Percentiles rank a stretch among this genome's conserved stretches.
Evolutionary conservation across 768 basidiomycete species (phyloP).

Genomic region (Hericium rajendrae): DNA sequence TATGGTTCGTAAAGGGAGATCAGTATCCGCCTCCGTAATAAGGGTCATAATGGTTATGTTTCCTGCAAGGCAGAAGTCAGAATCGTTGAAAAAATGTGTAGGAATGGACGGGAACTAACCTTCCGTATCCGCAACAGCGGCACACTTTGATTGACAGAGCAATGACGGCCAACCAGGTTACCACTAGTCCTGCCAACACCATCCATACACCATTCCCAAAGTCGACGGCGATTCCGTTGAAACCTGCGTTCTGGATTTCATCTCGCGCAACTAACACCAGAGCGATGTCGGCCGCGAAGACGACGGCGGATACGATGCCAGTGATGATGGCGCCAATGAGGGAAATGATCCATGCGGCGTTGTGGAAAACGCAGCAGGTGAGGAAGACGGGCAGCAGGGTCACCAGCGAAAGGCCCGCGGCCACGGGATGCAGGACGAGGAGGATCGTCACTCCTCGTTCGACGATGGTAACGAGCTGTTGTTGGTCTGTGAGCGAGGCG

Average conservation of each 20-base stretch:
- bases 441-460: constrained; percentile 36
- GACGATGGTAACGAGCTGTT: constrained; percentile 33
- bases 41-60: background rate
- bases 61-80: background rate
- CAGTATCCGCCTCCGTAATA: background rate
- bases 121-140: constrained; percentile 45
- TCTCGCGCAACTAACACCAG: constrained; percentile 43
- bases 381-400: constrained; percentile 29
- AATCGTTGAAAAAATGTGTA: background rate
- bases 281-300: constrained; percentile 55
- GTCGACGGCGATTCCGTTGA: constrained; percentile 32
- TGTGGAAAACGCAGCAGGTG: constrained; percentile 32
- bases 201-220: constrained; percentile 73
- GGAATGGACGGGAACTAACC: background rate
- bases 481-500: constrained; percentile 33
- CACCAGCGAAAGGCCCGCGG: constrained; percentile 48
- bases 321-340: constrained; percentile 51
- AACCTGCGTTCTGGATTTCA: constrained; percentile 30
- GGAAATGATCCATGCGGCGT: constrained; percentile 40
- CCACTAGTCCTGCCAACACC: constrained; percentile 43
- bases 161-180: constrained; percentile 53
- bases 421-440: constrained; percentile 62
- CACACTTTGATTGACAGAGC: constrained; percentile 56
- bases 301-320: constrained; percentile 41
- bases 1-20: background rate